Conservation (phyloP, 164 flowering plant species). For the Vitis amurensis region DNA sequence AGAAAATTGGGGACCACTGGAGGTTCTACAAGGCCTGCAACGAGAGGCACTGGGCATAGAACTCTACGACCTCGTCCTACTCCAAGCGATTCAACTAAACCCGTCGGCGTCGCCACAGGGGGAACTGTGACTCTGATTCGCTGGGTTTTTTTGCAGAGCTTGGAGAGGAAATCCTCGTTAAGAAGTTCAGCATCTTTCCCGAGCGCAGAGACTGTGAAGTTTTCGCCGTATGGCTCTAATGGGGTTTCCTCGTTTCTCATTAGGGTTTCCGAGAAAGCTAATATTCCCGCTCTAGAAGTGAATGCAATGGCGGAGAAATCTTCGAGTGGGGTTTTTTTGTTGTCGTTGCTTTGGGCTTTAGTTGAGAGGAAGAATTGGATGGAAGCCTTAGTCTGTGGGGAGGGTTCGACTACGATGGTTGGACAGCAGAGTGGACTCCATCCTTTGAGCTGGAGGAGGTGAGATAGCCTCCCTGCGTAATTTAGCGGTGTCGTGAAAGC, state of each 20-base stretch:
- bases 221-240: conserved; percentile 31
- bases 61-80: conserved; percentile 44
- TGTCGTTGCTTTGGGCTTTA: neutral
- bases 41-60: conserved; percentile 68
- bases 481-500: conserved; percentile 59
- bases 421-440: conserved; percentile 60
- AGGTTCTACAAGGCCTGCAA: conserved; percentile 63
- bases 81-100: conserved; percentile 52
- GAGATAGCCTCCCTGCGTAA: conserved; percentile 43
- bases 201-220: conserved; percentile 53
- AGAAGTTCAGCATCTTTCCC: conserved; percentile 68
- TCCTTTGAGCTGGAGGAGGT: conserved; percentile 34
- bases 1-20: conserved; percentile 65
- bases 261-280: conserved; percentile 39
- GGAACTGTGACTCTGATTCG: conserved; percentile 52
- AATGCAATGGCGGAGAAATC: conserved; percentile 66
- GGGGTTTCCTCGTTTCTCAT: conserved; percentile 22
- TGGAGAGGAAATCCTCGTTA: conserved; percentile 24
- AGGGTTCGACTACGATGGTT: conserved; percentile 48
- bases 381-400: conserved; percentile 36
- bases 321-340: conserved; percentile 14
- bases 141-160: conserved; percentile 29
- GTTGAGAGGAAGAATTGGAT: conserved; percentile 35
- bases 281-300: conserved; percentile 70
- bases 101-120: conserved; percentile 47